Evolutionary conservation across 2,329 filamentous ascomycete species (phyloP), one percentile per base, ranked within the genome.

Genomic region (Ceratocystiopsis sp.): DNA sequence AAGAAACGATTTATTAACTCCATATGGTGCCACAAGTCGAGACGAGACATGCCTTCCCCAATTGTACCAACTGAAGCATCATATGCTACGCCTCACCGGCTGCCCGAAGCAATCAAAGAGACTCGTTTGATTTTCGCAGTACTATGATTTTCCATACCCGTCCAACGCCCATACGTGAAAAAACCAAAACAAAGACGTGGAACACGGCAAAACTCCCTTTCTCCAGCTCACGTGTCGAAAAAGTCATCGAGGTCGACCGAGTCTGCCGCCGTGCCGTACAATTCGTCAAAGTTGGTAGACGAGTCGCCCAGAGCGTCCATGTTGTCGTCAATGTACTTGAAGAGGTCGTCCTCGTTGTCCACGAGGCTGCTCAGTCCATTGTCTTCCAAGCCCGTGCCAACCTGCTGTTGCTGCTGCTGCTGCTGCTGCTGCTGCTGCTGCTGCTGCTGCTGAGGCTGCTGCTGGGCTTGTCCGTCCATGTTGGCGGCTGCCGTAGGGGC

Each of bases 191-290:
- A 29, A 29, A 29, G 21, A 21, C 8, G 21, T 21, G 8, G 4
- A 21, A 21, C 4, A 21, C 8, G 8, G 21, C 10, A 29, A 29
- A 29, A 29, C 25, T 2, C 25, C 9, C 10, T 2, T 8, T 29
- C 2, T 2, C 25, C 25, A 8, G 10, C 25, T 29, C 25, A 16
- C 14, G 19, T 29, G 29, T 51, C 49, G 42, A 51, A 51, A 34
- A 43, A 51, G 21, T 34, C 42, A 32, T 51, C 49, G n/a, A 51
- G 41, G 16, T 51, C 49, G 12, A 47, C 43, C 19, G 46, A 48
- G 46, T 73, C 67, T 45, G 67, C 69, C 45, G 67, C 69, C 40
- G 67, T 63, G 9, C 59, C 62, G 48, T 64, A 72, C 46, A 73
- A 55, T 46, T 71, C 65, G 46, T 73, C 65, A 48, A 73, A 73